Base-by-base conservation (phyloP, 108 stramenopile species). In the Mediolabrus comicus region DNA sequence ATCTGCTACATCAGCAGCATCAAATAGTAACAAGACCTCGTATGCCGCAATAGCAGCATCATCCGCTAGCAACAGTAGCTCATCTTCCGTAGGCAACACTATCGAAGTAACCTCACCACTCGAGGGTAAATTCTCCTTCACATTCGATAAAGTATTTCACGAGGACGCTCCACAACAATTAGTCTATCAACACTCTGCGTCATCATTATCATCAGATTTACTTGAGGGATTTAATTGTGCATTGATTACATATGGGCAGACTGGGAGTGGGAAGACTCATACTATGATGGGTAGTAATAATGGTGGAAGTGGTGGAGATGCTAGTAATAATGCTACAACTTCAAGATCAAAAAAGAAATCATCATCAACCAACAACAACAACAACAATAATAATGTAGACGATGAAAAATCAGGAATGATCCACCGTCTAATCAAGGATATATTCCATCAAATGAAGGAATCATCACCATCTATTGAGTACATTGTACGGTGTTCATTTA, bases 401-500 rank as follows among this genome's bases (percentile, higher is more conserved):
- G 72, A 52, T 25, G 71, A 72, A 14, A 71, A 72, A 41, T 33
- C 16, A 46, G 90, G 95, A 59, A 88, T 92, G 85, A 90, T 90
- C 60, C 87, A 80, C 2, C 62, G 83, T 31, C 43, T 83, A 4
- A 84, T 84, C 9, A 62, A 73, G 26, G 83, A 85, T 54, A 25
- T 94, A 5, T 91, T 94, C 61, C 83, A 75, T 33, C 72, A 65
- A 26, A 77, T 86, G 52, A 59, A 73, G 12, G 60, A 53, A 60
- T 68, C 79, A 11, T 82, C 84, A 31, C 70, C 79, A 2, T 54
- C 86, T 2, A 62, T 82, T 6, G 83, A 95, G 65, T 96, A 85
- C 53, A 75, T 88, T 22, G 59, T 96, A 12, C 83, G 91, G 12
- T 90, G 91, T 54, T 96, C 94, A 12, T 97, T 84, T 72, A 87